These are phyloP conservation scores for Verticillium nubilum DNA, from an alignment of 2,329 filamentous ascomycete species.

Conservation along the genomic window DNA sequence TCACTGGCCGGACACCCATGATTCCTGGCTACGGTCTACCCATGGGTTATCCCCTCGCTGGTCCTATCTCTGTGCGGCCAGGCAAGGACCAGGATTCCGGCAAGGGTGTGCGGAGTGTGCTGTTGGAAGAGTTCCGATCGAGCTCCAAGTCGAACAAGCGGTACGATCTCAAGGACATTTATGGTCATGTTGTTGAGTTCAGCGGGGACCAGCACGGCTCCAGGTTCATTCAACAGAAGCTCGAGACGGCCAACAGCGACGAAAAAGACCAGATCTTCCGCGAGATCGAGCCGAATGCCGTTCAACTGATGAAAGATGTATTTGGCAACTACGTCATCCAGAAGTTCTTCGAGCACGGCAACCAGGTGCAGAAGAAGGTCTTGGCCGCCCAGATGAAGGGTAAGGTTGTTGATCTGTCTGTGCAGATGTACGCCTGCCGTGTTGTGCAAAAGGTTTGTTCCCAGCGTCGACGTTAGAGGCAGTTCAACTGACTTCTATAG, in stretches of 20 bases:
- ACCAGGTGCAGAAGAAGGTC: conserved; percentile 85
- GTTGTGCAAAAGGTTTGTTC: conserved; percentile 84
- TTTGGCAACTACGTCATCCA: conserved; percentile 99
- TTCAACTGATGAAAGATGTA: conserved; percentile 91
- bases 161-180: conserved; percentile 86
- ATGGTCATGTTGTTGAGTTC: conserved; percentile 84
- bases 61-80: conserved; percentile 23
- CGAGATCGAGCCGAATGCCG: conserved; percentile 77
- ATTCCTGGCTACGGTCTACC: conserved; percentile 25
- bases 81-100: conserved; percentile 53
- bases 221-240: conserved; percentile 88
- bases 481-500: conserved; percentile 31
- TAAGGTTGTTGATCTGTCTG: conserved; percentile 72
- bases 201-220: conserved; percentile 95
- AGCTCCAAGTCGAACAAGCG: conserved; percentile 66
- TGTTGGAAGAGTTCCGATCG: conserved; percentile 75
- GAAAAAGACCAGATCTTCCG: conserved; percentile 88
- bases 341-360: conserved; percentile 95
- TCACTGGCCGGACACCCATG: not conserved
- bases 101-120: conserved; percentile 60
- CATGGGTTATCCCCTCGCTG: conserved; percentile 11
- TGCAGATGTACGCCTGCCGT: conserved; percentile 88
- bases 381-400: conserved; percentile 84
- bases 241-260: conserved; percentile 89
- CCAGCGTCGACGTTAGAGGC: conserved; percentile 10